phyloP scores from a whole-genome alignment of 352 stramenopile species.

The Pythium folliculosum region DNA sequence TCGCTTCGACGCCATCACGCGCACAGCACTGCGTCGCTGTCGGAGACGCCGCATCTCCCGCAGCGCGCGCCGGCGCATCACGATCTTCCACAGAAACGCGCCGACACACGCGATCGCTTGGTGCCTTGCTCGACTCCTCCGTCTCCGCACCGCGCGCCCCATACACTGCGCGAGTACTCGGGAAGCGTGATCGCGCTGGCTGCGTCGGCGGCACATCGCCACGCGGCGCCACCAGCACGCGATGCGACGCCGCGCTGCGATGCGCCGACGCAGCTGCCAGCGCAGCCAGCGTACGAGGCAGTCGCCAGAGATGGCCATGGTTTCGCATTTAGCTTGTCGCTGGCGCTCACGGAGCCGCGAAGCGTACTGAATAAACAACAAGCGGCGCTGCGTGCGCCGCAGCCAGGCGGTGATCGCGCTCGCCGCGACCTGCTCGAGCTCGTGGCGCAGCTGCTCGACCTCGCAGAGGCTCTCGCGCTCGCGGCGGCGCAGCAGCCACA shows the following conservation, averaged over 20 bases:
- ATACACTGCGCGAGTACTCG: neutral
- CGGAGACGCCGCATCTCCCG: neutral
- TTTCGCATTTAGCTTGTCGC: neutral
- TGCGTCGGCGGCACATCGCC: neutral
- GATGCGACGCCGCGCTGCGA: neutral
- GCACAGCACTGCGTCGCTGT: neutral
- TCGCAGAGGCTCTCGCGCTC: constrained; percentile 17
- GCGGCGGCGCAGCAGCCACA: constrained; percentile 18
- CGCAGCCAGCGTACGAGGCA: neutral
- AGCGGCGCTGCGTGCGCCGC: neutral
- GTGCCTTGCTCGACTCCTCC: neutral
- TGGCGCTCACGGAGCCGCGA: neutral
- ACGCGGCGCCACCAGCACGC: constrained; percentile 17
- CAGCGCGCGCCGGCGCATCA: neutral
- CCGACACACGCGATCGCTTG: neutral
- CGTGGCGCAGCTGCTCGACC: constrained; percentile 5
- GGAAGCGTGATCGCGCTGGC: neutral
- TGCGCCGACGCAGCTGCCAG: neutral
- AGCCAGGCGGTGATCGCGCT: constrained; percentile 16
- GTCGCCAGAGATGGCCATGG: neutral
- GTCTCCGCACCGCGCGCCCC: neutral
- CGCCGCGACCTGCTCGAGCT: constrained; percentile 17
- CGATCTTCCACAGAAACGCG: neutral
- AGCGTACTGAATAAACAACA: neutral
- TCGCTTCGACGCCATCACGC: too few relatives aligned